Base-by-base conservation (phyloP, 2,329 filamentous ascomycete genomes). In the Penicillium frequentans region DNA sequence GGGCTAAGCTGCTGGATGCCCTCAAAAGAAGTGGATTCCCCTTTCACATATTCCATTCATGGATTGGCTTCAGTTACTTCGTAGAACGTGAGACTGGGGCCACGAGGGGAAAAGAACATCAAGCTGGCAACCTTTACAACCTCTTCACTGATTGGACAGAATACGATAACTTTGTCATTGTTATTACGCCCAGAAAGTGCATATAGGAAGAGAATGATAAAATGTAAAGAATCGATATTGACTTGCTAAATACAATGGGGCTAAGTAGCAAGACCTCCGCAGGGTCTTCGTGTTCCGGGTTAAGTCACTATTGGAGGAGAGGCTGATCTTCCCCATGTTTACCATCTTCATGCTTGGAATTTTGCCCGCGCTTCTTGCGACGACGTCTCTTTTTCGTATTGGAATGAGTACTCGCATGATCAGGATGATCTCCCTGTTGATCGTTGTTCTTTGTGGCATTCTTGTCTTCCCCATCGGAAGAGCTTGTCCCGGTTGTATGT, bases 401-500 rank as follows among this genome's bases (percentile, higher is more conserved):
- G 13, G 59, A 39, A 10, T 33, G 44, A 10, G 31, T 43, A 13
- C 54, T 54, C 1, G 50, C 44, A n/a, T 24, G 44, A 16, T 60
- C 54, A 11, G 51, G 21, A 29, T 56, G 47, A 29, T 49, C 8
- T 23, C 50, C 35, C 8, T 57, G 37, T 23, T 43, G 37, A 27
- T 54, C 50, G 16, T 46, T 35, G 33, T 52, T 24, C 35, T 16
- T 21, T 55, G 55, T 8, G 56, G 53, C 47, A 50, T 57, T 37
- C 58, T 62, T 37, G 42, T 35, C 23, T 55, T 73, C 69, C 19
- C 59, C 63, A 13, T 77, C 76, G 4, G 77, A 78, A 44, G 81
- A 81, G 62, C 77, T 81, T 19, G 81, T 83, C 63, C 82, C 86
- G 26, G 82, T 88, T 3, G 86, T 86, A 68, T 91, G 87, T 26